Evolutionary conservation across 371 early-diverging fungal species (phyloP), one percentile per base, ranked within the genome.

Genomic region (Mucor sp.): DNA sequence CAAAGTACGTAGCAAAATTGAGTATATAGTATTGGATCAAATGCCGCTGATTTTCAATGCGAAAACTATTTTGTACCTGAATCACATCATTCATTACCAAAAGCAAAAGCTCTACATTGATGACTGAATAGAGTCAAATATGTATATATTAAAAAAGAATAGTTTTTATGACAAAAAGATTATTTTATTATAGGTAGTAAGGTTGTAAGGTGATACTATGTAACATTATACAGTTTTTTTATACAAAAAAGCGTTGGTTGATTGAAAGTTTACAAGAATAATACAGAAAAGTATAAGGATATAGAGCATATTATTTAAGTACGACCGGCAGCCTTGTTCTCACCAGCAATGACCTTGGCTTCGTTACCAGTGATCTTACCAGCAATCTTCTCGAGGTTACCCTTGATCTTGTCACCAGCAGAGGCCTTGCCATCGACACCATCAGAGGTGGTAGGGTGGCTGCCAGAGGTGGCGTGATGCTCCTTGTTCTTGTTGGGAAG

Each of bases 281-380:
- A 50, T 50, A 50, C 50, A 50, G 11, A n/a, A 25, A 50, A 50
- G 11, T 25, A 12, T 9, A 12, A 30, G 50, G 50, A 50, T 50
- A 50, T 50, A 50, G 14, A 37, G 14, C 11, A 37, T 2, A 23
- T 23, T 8, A 23, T 50, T 50, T 50, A 50, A 35, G 48, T 37
- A 30, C 65, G 74, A 39, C 74, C 74, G 32, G 61, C 58, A 39
- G 74, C 71, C 37, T 67, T 21, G 33, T 70, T 63, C 47, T 73
- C 74, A 37, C 74, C 76, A 25, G 70, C 28, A n/a, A 55, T 48
- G 5, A 73, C 70, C 67, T 73, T 73, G 58, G 58, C 63, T 56
- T 69, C 68, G 25, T 76, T 66, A 39, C 74, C 74, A 39, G 66
- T 65, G 48, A 76, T 48, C 66, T 76, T 76, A 39, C 76, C 76